Evolutionary conservation across 345 rosid genomes (phyloP), one percentile per base, ranked within the genome.

Genomic region (Toxicodendron radicans): DNA sequence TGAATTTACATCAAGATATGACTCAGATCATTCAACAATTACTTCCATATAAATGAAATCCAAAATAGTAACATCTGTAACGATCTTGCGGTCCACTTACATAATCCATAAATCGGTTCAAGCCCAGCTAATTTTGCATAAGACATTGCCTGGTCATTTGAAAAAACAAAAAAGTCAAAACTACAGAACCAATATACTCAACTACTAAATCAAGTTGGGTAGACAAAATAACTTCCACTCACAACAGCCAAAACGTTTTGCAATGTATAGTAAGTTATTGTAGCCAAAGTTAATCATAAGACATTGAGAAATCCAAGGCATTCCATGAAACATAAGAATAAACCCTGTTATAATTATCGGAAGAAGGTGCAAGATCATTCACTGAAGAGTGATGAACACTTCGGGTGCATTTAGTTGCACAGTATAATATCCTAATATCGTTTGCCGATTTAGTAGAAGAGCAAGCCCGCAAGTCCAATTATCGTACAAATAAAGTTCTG

Each of bases 81-180:
- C 0, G 9, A 21, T 21, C 27, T 57, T 59, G 71, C 16, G 65
- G 61, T 43, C 38, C 53, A 88, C 99, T 92, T 90, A 93, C 99
- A 95, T 56, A 95, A 79, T 30, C 99, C 99, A 68, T 91, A 95
- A 24, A 95, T 95, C 20, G 99, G 84, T 57, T 86, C 85, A 81
- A 95, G 94, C 75, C 99, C 98, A 60, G 99, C 99, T 74, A 95
- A 88, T 73, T 93, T 95, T 64, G 99, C 98, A 80, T 95, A 95
- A 52, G 99, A 95, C 98, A 95, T 93, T 64, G 92, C 94, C 99
- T 95, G 97, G 67, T 81, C 84, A 90, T 54, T 79, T 72, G 70
- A 83, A 85, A 76, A 66, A 38, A 38, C 43, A 38, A 81, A 76
- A 75, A 30, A 68, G 60, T 70, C 64, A 77, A 57, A 61, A 5